A percentile compares a stretch with the other conserved stretches of the same genome.
phyloP scores from a whole-genome alignment of 176 grass and related monocot species.

The Oryza longistaminata region DNA sequence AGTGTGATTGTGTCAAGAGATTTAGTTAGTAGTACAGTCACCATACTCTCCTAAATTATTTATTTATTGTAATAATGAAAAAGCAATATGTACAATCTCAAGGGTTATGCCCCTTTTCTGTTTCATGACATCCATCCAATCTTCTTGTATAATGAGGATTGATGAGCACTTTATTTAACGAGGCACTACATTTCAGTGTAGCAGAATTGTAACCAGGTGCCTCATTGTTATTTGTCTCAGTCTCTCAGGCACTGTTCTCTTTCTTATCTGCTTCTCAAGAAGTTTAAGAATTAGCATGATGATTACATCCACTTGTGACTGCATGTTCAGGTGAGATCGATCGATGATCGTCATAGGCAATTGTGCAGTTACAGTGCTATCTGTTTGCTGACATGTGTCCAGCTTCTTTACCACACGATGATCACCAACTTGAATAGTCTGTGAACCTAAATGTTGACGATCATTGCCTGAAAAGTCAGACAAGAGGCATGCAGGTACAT shows the following conservation, averaged over 20 bases:
- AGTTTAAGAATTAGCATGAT: background rate
- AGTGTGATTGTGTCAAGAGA: conserved; percentile 15
- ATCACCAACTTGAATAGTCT: background rate
- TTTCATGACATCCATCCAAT: background rate
- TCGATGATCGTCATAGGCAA: background rate
- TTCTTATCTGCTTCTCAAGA: background rate
- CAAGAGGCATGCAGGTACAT: background rate
- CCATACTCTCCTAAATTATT: conserved; percentile 19
- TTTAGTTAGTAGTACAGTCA: conserved; percentile 26
- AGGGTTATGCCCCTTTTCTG: background rate
- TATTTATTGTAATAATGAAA: conserved; percentile 28
- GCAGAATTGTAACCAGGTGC: background rate
- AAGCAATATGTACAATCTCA: conserved; percentile 25
- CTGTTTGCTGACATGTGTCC: conserved; percentile 21
- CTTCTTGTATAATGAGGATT: background rate
- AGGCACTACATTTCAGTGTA: background rate
- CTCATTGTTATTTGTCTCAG: background rate
- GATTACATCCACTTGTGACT: background rate
- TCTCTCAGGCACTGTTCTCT: too few relatives aligned
- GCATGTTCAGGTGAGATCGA: background rate
- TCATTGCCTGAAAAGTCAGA: background rate
- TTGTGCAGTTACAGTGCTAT: background rate
- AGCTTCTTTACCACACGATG: conserved; percentile 6
- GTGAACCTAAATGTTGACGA: background rate
- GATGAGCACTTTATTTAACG: background rate